Percentiles rank a stretch among this genome's conserved stretches.
Evolutionary conservation across 108 stramenopile species (phyloP).

Genomic region (Conticribra guillardii): DNA sequence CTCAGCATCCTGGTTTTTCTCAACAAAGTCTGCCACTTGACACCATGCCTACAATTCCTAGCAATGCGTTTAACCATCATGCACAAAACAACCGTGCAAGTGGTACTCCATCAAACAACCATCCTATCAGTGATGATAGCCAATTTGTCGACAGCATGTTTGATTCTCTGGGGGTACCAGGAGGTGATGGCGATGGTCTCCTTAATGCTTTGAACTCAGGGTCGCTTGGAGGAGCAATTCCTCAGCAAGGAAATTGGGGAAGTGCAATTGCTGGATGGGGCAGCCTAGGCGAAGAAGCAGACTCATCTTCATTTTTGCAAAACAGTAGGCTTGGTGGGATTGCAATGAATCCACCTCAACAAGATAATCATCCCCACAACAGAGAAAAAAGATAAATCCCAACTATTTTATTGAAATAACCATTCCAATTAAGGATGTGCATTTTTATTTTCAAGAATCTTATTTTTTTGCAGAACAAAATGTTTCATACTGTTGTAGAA

Average conservation of each 20-base stretch:
- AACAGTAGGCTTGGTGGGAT: constrained; percentile 21
- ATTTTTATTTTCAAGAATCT: too few relatives aligned
- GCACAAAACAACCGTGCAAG: constrained; percentile 1
- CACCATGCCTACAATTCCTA: constrained; percentile 2
- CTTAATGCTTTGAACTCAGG: constrained; percentile 42
- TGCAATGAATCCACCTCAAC: constrained; percentile 11
- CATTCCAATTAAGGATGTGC: neutral
- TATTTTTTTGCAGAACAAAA: too few relatives aligned
- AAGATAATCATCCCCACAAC: constrained; percentile 15
- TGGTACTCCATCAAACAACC: constrained; percentile 8
- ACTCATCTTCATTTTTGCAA: constrained; percentile 27
- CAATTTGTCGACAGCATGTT: constrained; percentile 55
- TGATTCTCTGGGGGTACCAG: constrained; percentile 29
- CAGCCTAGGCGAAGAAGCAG: constrained; percentile 1
- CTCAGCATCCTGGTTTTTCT: constrained; percentile 25
- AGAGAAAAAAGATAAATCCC: constrained; percentile 22
- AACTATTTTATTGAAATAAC: neutral
- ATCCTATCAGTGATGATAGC: constrained; percentile 39
- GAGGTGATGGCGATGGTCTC: constrained; percentile 34
- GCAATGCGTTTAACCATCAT: constrained; percentile 26
- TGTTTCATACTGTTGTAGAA: too few relatives aligned
- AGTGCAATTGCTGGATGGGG: constrained; percentile 28
- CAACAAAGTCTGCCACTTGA: constrained; percentile 9
- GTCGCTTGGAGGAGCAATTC: constrained; percentile 26
- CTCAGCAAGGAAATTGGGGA: constrained; percentile 33